Evolutionary conservation across 2,329 filamentous ascomycete genomes (phyloP).

Genomic region (Trichoderma arundinaceum): DNA sequence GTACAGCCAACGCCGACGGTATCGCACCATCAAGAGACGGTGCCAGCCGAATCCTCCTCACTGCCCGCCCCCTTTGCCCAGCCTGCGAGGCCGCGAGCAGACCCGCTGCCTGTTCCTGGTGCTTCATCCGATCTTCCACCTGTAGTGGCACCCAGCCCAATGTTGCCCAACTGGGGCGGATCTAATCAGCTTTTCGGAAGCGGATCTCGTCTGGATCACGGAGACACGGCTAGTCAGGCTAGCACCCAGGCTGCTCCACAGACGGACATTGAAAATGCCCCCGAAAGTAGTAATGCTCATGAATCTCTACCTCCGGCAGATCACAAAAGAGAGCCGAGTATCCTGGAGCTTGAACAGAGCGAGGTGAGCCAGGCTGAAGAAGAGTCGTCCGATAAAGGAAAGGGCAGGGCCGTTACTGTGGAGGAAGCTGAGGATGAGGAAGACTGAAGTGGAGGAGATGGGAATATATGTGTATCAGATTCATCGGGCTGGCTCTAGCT

Average conservation of each 20-base stretch:
- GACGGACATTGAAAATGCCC: conserved; percentile 2
- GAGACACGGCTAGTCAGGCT: conserved; percentile 33
- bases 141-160: conserved; percentile 56
- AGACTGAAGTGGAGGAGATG: conserved; percentile 33
- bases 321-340: conserved; percentile 29
- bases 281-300: conserved; percentile 3
- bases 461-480: conserved; percentile 4
- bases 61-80: conserved; percentile 5
- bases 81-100: neutral
- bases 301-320: conserved; percentile 25
- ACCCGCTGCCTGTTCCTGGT: conserved; percentile 8
- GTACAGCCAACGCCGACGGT: conserved; percentile 18
- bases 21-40: conserved; percentile 6
- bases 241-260: conserved; percentile 27
- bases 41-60: neutral
- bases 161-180: conserved; percentile 58
- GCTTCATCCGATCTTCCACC: conserved; percentile 38
- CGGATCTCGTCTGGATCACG: conserved; percentile 39
- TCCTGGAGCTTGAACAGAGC: conserved; percentile 31
- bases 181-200: conserved; percentile 55
- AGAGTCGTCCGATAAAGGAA: conserved; percentile 45
- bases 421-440: conserved; percentile 52
- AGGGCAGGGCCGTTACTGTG: conserved; percentile 54
- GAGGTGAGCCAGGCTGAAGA: conserved; percentile 31
- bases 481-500: neutral